phyloP scores from a whole-genome alignment of 352 stramenopile genomes.

The Pythium rhizo-oryzae region DNA sequence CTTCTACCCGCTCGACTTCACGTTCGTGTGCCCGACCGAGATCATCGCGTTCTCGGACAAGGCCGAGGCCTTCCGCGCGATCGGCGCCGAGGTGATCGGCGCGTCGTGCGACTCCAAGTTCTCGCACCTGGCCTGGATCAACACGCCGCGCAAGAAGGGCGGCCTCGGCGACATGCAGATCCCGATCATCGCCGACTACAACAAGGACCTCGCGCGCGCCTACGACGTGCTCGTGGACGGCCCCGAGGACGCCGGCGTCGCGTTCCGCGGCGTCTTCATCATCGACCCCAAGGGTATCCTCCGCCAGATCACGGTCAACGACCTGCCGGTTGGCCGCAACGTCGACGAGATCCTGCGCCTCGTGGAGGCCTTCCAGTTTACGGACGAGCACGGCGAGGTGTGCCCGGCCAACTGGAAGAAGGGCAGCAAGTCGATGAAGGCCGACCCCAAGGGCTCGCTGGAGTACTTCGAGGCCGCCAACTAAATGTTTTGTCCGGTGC shows the following conservation, averaged over 20 bases:
- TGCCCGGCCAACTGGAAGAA: constrained; percentile 93
- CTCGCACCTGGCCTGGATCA: constrained; percentile 91
- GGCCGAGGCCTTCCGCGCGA: constrained; percentile 74
- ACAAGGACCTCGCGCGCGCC: constrained; percentile 77
- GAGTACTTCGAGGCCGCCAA: constrained; percentile 67
- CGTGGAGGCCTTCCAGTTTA: constrained; percentile 92
- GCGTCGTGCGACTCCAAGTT: constrained; percentile 89
- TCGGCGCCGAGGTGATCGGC: constrained; percentile 73
- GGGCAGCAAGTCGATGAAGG: constrained; percentile 86
- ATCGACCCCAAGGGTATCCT: constrained; percentile 87
- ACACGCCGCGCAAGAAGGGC: constrained; percentile 88
- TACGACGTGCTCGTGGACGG: constrained; percentile 87
- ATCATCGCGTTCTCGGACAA: constrained; percentile 90
- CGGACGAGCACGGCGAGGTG: constrained; percentile 89
- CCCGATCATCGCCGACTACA: constrained; percentile 87
- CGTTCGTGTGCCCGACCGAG: constrained; percentile 92
- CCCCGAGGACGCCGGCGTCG: constrained; percentile 64
- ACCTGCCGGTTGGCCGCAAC: constrained; percentile 87
- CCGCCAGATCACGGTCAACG: constrained; percentile 88
- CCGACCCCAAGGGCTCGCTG: constrained; percentile 73
- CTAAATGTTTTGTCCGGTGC: not conserved
- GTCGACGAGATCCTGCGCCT: constrained; percentile 92
- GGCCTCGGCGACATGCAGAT: constrained; percentile 92
- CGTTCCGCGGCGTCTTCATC: constrained; percentile 91
- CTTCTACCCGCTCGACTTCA: constrained; percentile 94